Conservation (phyloP, 1,139 yeast species). For the Candida buenavistaensis region DNA sequence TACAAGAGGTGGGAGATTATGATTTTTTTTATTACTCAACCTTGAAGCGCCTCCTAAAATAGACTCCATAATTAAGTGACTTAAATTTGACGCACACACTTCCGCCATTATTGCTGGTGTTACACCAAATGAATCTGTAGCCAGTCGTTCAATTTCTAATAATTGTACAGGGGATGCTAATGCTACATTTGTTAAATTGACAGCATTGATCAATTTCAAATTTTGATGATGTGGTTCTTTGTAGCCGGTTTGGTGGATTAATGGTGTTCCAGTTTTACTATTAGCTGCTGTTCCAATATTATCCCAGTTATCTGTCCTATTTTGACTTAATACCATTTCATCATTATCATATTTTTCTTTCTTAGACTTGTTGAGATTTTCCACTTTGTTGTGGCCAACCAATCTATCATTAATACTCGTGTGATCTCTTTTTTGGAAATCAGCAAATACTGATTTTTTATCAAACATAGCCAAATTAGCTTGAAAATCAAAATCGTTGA, state of each 20-base stretch:
- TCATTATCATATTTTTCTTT: slow-evolving; percentile 59
- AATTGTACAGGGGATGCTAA: slow-evolving; percentile 80
- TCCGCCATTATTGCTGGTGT: slow-evolving; percentile 56
- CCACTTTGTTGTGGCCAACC: slow-evolving; percentile 70
- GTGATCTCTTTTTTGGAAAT: slow-evolving; percentile 64
- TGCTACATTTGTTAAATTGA: slow-evolving; percentile 40
- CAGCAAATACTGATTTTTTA: slow-evolving; percentile 76
- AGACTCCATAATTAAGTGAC: slow-evolving; percentile 53
- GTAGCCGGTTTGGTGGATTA: slow-evolving; percentile 6
- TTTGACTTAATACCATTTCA: slow-evolving; percentile 68
- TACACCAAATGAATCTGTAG: slow-evolving; percentile 55
- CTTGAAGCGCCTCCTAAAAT: slow-evolving; percentile 71
- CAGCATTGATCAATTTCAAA: slow-evolving; percentile 22
- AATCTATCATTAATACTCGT: slow-evolving; percentile 62
- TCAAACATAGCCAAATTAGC: slow-evolving; percentile 83
- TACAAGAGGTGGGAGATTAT: slow-evolving; percentile 78
- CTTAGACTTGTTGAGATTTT: slow-evolving; percentile 28
- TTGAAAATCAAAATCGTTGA: slow-evolving; percentile 83
- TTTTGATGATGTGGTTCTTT: slow-evolving; percentile 13
- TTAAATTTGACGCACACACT: slow-evolving; percentile 68
- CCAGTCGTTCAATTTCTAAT: slow-evolving; percentile 70
- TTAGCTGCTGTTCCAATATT: slow-evolving; percentile 27
- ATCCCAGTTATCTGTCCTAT: slow-evolving; percentile 60
- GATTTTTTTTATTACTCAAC: slow-evolving; percentile 55
- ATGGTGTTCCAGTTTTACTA: slow-evolving; percentile 8